Conservation (phyloP, 768 basidiomycete genomes). For the Lentinula edodes region DNA sequence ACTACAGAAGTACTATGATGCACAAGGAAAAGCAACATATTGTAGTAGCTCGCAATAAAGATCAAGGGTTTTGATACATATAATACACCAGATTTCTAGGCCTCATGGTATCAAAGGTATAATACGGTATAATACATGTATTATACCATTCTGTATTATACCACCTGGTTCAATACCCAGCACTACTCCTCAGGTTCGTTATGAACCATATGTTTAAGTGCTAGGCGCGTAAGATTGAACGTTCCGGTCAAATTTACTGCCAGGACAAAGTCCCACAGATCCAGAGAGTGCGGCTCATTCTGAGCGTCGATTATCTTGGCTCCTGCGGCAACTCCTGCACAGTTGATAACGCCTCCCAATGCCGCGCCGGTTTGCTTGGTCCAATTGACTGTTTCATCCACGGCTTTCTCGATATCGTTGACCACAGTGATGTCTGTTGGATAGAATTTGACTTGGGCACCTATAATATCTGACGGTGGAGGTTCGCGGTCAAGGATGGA, state of each 20-base stretch:
- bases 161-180: too few species aligned
- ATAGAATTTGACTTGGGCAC: slow-evolving; percentile 13
- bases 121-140: too few species aligned
- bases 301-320: slow-evolving; percentile 25
- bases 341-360: slow-evolving; percentile 33
- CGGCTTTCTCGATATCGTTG: slow-evolving; percentile 22
- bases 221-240: slow-evolving; percentile 33
- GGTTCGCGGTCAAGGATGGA: slow-evolving; percentile 27
- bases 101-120: too few species aligned
- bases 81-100: too few species aligned
- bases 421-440: slow-evolving; percentile 23
- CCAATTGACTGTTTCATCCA: slow-evolving; percentile 21
- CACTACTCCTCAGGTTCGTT: slow-evolving; percentile 19
- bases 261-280: slow-evolving; percentile 28
- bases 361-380: slow-evolving; percentile 17
- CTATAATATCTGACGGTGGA: slow-evolving; percentile 9
- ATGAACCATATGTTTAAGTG: slow-evolving; percentile 25
- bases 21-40: too few species aligned
- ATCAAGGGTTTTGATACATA: too few species aligned
- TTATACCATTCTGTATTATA: too few species aligned
- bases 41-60: too few species aligned
- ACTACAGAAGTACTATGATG: too few species aligned
- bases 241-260: slow-evolving; percentile 32
- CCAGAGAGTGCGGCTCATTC: slow-evolving; percentile 26
- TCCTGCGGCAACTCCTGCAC: slow-evolving; percentile 29